Percentiles rank a stretch among this genome's conserved stretches.
phyloP scores from a whole-genome alignment of 2,329 filamentous ascomycete genomes.

The Chrysoporthe deuterocubensis region DNA sequence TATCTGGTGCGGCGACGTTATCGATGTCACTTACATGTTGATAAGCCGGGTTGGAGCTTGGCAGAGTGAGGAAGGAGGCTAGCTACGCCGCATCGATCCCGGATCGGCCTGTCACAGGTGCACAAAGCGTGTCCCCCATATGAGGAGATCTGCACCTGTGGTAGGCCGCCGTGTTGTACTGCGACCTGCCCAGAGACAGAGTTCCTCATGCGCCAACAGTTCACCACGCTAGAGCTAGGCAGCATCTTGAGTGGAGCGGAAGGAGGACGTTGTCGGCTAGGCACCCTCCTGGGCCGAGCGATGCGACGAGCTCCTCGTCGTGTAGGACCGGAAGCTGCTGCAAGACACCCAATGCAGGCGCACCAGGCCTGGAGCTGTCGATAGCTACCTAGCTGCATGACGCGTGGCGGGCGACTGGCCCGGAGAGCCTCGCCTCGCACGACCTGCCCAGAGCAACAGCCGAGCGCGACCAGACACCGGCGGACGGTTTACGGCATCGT shows the following conservation, averaged over 20 bases:
- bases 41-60: constrained; percentile 7
- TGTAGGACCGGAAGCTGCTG: constrained; percentile 8
- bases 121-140: constrained; percentile 16
- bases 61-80: constrained; percentile 7
- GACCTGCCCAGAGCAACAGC: background rate
- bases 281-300: background rate
- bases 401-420: too few relatives aligned
- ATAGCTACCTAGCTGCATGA: constrained; percentile 10
- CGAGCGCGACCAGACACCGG: constrained; percentile 9
- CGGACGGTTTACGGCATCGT: background rate
- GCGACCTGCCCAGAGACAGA: constrained; percentile 14
- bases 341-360: background rate
- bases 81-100: constrained; percentile 9
- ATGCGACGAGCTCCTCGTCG: background rate
- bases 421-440: too few relatives aligned
- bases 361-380: background rate
- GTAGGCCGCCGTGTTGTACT: constrained; percentile 24
- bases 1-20: constrained; percentile 1
- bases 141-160: constrained; percentile 19
- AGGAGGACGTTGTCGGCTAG: background rate
- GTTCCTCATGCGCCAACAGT: background rate
- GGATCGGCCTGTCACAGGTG: constrained; percentile 18
- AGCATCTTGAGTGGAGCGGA: background rate
- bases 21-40: constrained; percentile 1
- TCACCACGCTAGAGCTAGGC: background rate